Conservation (phyloP, 2,329 filamentous ascomycete genomes). For the Ceratocystis cubensis region DNA sequence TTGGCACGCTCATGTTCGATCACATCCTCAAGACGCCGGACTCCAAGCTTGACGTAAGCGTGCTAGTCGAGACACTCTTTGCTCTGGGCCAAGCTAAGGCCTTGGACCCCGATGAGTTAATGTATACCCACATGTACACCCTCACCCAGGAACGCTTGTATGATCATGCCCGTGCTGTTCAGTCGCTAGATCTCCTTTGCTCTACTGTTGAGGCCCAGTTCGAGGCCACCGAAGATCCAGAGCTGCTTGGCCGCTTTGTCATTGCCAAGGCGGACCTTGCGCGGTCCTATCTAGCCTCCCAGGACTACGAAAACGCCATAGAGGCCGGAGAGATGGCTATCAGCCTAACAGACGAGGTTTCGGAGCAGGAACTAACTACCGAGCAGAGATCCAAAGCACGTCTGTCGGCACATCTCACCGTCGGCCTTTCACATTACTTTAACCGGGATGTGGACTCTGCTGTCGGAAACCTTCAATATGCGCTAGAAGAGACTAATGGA, state of each 20-base stretch:
- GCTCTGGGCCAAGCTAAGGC: conserved; percentile 69
- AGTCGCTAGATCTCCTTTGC: conserved; percentile 54
- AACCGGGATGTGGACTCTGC: conserved; percentile 52
- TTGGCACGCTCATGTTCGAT: conserved; percentile 71
- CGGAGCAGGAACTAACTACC: conserved; percentile 50
- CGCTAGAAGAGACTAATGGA: conserved; percentile 60
- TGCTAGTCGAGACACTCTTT: conserved; percentile 75
- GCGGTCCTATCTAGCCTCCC: conserved; percentile 62
- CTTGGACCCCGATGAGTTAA: conserved; percentile 57
- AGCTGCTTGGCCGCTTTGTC: conserved; percentile 63
- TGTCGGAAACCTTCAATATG: conserved; percentile 66
- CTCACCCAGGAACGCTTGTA: conserved; percentile 71
- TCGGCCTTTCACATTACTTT: conserved; percentile 73
- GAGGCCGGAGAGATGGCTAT: conserved; percentile 73
- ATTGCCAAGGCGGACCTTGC: conserved; percentile 78
- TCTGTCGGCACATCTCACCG: conserved; percentile 73
- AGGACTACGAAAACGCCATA: conserved; percentile 53
- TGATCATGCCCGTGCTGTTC: conserved; percentile 51
- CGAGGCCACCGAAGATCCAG: conserved; percentile 65
- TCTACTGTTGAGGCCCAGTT: conserved; percentile 64
- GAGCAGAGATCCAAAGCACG: conserved; percentile 58
- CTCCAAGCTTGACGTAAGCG: conserved; percentile 40
- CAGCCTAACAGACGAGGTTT: conserved; percentile 61
- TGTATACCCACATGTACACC: conserved; percentile 64
- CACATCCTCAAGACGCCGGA: conserved; percentile 49